phyloP scores from a whole-genome alignment of 2,329 filamentous ascomycete species.

The Aspergillus ibericus region DNA sequence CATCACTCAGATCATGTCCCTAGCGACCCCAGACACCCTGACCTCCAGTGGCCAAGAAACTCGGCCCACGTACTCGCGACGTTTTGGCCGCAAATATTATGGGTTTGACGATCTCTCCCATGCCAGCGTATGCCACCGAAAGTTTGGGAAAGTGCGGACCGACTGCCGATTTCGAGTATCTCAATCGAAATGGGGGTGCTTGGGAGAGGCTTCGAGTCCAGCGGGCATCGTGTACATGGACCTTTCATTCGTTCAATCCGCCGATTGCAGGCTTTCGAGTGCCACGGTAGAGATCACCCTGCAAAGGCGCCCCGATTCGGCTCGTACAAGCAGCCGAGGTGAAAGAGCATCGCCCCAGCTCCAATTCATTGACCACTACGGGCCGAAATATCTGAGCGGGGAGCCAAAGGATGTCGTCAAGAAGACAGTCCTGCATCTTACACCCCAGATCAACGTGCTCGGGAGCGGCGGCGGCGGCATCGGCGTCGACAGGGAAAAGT shows the following conservation, averaged over 20 bases:
- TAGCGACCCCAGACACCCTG: not conserved
- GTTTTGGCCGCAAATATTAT: constrained; percentile 7
- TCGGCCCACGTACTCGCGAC: not conserved
- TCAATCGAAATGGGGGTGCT: constrained; percentile 14
- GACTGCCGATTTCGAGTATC: constrained; percentile 16
- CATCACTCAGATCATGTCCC: not conserved
- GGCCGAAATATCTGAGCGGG: constrained; percentile 19
- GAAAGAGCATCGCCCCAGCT: no score
- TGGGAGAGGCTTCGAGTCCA: not conserved
- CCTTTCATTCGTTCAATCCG: not conserved
- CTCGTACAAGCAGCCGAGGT: no score
- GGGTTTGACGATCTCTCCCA: constrained; percentile 8
- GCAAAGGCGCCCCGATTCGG: constrained; percentile 1
- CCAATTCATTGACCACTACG: constrained; percentile 20
- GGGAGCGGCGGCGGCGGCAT: constrained; percentile 18
- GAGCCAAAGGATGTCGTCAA: constrained; percentile 10
- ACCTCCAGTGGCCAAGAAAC: not conserved
- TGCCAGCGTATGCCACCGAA: constrained; percentile 11
- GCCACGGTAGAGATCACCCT: not conserved
- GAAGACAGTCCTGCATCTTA: constrained; percentile 13
- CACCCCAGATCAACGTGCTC: constrained; percentile 15
- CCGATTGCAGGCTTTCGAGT: not conserved
- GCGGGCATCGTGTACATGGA: constrained; percentile 4
- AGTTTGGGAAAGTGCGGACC: constrained; percentile 11
- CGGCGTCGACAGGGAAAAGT: constrained; percentile 11